A percentile compares a stretch with the other conserved stretches of the same genome.
Evolutionary conservation across 306 rosid species (phyloP).

Genomic region (Cyamopsis tetragonoloba): DNA sequence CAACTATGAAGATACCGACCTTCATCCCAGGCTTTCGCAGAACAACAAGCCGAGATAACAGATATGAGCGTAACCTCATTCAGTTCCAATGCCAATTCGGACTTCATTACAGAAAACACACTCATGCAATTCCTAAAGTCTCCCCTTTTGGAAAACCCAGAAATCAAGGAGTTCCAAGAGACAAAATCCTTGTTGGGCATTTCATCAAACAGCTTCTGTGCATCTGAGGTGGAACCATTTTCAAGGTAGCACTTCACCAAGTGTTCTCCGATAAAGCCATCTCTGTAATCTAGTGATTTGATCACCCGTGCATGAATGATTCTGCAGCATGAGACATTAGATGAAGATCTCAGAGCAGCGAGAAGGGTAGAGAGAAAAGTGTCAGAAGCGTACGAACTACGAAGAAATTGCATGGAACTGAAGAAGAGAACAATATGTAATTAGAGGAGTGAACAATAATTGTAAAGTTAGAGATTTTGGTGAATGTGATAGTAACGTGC

Average conservation of each 20-base stretch:
- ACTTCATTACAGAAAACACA: constrained; percentile 44
- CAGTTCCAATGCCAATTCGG: constrained; percentile 33
- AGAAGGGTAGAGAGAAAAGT: constrained; percentile 44
- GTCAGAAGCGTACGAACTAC: constrained; percentile 18
- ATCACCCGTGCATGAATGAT: constrained; percentile 58
- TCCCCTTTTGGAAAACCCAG: constrained; percentile 51
- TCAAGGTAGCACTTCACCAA: constrained; percentile 44
- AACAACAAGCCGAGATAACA: constrained; percentile 51
- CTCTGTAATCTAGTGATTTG: constrained; percentile 52
- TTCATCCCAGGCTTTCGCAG: constrained; percentile 30
- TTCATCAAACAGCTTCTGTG: constrained; percentile 61
- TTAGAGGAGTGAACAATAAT: neutral
- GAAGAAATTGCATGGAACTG: constrained; percentile 24
- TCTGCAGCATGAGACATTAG: constrained; percentile 43
- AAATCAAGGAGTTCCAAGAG: constrained; percentile 73
- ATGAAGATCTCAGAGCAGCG: constrained; percentile 43
- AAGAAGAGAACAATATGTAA: neutral
- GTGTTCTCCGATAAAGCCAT: constrained; percentile 79
- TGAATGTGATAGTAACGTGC: neutral
- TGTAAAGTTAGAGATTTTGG: constrained; percentile 1
- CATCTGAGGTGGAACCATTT: constrained; percentile 48
- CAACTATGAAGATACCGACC: constrained; percentile 62
- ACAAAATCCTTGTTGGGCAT: constrained; percentile 54
- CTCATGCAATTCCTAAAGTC: constrained; percentile 39
- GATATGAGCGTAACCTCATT: constrained; percentile 60